Evolutionary conservation across 73 alveolate species (phyloP), one percentile per base, ranked within the genome.

Genomic region (Effrenium voratum): DNA sequence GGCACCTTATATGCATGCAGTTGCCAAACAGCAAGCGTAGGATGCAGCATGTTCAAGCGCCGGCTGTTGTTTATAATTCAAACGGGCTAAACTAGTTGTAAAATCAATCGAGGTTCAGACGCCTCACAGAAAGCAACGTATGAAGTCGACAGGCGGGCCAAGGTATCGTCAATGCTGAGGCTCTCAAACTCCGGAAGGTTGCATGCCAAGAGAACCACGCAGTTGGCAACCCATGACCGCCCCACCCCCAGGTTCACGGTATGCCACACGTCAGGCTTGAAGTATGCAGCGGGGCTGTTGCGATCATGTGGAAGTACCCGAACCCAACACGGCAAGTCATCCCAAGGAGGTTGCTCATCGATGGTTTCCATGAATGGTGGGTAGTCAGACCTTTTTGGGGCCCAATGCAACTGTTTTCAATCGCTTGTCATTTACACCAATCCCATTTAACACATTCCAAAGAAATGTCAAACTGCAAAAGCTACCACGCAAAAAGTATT

Each of bases 281-380:
- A 85, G 36, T 55, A 85, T 0, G 43, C 19, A 2, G 93, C 93
- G 10, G 3, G 5, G 59, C 41, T 30, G 0, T 46, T 80, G 13
- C 30, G 44, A 30, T 85, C 80, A 16, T 85, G 93, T 5, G 46
- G 44, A 2, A 85, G 60, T 19, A 85, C 38, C 30, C 43, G 6
- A 3, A 66, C n/a, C n/a, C 47, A 85, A n/a, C 80, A 55, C 24
- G 59, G 52, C 41, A 45, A 44, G 34, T 30, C 13, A 46, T 85
- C 93, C 93, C 93, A 85, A 0, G 93, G 93, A 3, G 38, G 80
- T 4, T 24, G 15, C 45, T 52, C 93, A 26, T 85, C 93, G 6
- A 85, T 12, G 50, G 93, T 85, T n/a, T 85, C 93, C 93, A 85
- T 85, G 43, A 85, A 85, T 1, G 55, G 45, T 16, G 93, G 93